These are phyloP conservation scores for Nidularia sp. DNA, from an alignment of 768 basidiomycete species.

Conservation along the genomic window DNA sequence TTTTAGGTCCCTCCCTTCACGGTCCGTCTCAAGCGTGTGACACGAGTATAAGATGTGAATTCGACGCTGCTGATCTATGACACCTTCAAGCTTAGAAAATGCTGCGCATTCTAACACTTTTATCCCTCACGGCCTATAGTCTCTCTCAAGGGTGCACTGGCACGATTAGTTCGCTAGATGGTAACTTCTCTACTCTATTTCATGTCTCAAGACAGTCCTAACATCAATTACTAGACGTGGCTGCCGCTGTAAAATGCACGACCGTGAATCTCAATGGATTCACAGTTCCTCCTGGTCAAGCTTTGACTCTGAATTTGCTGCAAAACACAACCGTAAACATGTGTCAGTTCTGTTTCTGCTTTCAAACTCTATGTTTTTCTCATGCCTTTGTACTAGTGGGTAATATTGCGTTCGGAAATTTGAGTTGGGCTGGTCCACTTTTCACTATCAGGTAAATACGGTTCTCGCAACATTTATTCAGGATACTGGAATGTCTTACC, in stretches of 20 bases:
- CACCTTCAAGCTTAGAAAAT: no score
- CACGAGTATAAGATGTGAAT: no score
- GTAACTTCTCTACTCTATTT: constrained; percentile 13
- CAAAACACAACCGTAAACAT: constrained; percentile 54
- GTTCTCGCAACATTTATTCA: no score
- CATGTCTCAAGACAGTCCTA: neutral
- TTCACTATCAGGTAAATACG: constrained; percentile 43
- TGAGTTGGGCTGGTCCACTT: constrained; percentile 49
- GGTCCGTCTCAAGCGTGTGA: no score
- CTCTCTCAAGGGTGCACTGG: constrained; percentile 33
- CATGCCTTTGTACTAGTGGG: constrained; percentile 34
- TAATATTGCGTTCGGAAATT: constrained; percentile 51
- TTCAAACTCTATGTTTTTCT: neutral
- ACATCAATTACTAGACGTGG: constrained; percentile 28
- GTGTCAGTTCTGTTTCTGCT: constrained; percentile 29
- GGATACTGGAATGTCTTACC: no score
- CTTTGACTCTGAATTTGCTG: constrained; percentile 40
- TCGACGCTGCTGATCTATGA: no score
- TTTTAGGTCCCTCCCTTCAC: no score
- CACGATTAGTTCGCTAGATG: constrained; percentile 46
- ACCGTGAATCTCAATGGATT: constrained; percentile 55
- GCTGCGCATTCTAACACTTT: no score
- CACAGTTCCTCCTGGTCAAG: constrained; percentile 52
- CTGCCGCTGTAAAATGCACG: constrained; percentile 49
- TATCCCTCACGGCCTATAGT: no score